Evolutionary conservation across 768 basidiomycete species (phyloP), one percentile per base, ranked within the genome.

Genomic region (Hydnum rufescens): DNA sequence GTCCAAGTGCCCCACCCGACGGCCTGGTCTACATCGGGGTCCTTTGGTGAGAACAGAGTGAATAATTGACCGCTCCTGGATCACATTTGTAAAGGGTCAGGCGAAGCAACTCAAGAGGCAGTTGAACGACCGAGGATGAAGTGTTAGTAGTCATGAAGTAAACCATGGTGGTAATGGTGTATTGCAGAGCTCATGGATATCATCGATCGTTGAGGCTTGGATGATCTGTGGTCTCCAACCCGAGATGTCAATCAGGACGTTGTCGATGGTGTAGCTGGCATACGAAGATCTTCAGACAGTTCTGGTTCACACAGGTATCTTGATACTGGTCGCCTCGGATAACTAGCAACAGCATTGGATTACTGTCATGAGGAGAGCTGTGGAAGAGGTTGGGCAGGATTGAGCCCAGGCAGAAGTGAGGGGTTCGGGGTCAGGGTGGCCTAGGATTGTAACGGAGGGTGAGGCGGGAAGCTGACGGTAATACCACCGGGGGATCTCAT

Each of bases 281-380:
- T 44, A 28, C 26, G 44, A 26, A 47, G 8, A 26, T 47, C 8
- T 6, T 47, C 8, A 16, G 44, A 8, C 44, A 8, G 8, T 8
- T 47, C 44, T 26, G 44, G 8, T 6, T 8, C 44, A 8, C 8
- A 47, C 8, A 26, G 25, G 8, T 25, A 47, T 47, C 44, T 8
- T 47, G n/a, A 32, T 53, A 4, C 26, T 16, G 36, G 36, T 8
- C 13, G 36, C 44, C 44, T 26, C 8, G 26, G 8, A 26, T 13
- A 8, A 8, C 8, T 13, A 26, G 44, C 8, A 6, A 8, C 8
- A 6, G 6, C 44, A 18, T 39, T 22, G 22, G 28, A 54, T 28
- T 42, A 48, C 31, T 28, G 51, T 49, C 43, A 51, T 54, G 55
- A 32, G 19, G 23, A 34, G n/a, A n/a, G n/a, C n/a, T n/a, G n/a